Base-by-base conservation (phyloP, 352 stramenopile species). In the Phytophthora crassamura region DNA sequence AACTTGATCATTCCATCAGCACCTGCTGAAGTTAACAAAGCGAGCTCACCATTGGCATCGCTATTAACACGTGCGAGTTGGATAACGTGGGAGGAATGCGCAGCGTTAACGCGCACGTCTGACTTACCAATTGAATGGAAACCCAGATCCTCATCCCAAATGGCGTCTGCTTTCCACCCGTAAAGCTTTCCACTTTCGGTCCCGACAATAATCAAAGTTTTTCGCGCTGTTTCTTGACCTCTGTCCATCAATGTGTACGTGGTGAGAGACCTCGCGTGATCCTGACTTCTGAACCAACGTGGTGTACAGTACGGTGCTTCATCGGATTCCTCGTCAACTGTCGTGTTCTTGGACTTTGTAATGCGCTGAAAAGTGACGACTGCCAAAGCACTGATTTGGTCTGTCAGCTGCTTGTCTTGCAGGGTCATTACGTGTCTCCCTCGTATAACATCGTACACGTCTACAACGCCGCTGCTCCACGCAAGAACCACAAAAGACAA, bases 1-100 rank as follows among this genome's bases (percentile, higher is more conserved):
- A 90, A 22, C 51, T 90, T 92, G 32, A 89, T 25, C 36, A 89
- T 80, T 7, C 81, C 81, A 34, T 85, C 81, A 5, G 77, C 76
- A 59, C 72, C 76, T 32, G 89, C 42, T 4, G 84, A 89, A 2
- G 74, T 32, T 8, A 90, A 14, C 9, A 66, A 28, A 7, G 35
- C 10, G 18, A 25, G 40, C 36, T 65, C 35, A 12, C 39, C 55
- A 38, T 12, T 28, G 9, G 22, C 32, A 32, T 28, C 9, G 71
- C 42, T 18, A 41, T 69, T 12, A 7, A 77, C 16, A 9, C 14
- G 10, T 4, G 52, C n/a, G 1, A 83, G 15, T 48, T 86, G 78
- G 45, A 87, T 67, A 10, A 91, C 59, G 14, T 90, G 79, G 0
- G 77, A 69, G 0, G 79, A 77, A 25, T 91, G 83, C 2, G 77